Evolutionary conservation across 2,329 filamentous ascomycete genomes (phyloP), one percentile per base, ranked within the genome.

Genomic region (Aspergillus felis): DNA sequence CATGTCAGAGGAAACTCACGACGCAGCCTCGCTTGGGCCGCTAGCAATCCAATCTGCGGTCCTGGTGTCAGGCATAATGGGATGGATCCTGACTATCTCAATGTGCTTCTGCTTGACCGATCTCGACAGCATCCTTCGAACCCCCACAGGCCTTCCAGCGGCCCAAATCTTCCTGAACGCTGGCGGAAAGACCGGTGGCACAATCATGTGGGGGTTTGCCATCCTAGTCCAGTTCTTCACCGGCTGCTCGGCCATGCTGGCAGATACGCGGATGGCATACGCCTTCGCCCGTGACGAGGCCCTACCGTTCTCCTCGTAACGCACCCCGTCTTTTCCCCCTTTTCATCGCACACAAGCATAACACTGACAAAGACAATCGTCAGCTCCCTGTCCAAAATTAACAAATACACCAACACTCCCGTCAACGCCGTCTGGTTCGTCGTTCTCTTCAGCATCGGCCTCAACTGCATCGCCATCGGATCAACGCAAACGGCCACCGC

Each of bases 1-100:
- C 65, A 87, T 88, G 81, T 86, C 84, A 2, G 85, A 87, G 75
- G 85, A 88, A 72, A 87, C 83, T 0, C 84, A 86, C 61, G 82
- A 87, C 67, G 84, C 85, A 6, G 84, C 84, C 2, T 77, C 84
- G 52, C 78, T 79, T 58, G 85, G 84, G 0, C 85, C 85, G 3
- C 70, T 82, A 17, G 84, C 85, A 4, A 88, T 87, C 56, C 74
- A 79, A 58, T 77, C 76, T 38, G 84, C 84, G 1, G 82, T 86
- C n/a, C 69, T 84, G 1, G 80, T 87, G 8, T 85, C 84, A 2
- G 84, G 84, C 0, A 62, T 79, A 3, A 76, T 86, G 9, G 85
- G 85, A n/a, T 86, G 82, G 81, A 76, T 86, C 64, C 73, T 87
- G 42, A 87, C 82, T 2, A 74, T 87, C n/a, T 84, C 81, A 2